Evolutionary conservation across 2,329 filamentous ascomycete genomes (phyloP), one percentile per base, ranked within the genome.

Genomic region (Fusarium sp.): DNA sequence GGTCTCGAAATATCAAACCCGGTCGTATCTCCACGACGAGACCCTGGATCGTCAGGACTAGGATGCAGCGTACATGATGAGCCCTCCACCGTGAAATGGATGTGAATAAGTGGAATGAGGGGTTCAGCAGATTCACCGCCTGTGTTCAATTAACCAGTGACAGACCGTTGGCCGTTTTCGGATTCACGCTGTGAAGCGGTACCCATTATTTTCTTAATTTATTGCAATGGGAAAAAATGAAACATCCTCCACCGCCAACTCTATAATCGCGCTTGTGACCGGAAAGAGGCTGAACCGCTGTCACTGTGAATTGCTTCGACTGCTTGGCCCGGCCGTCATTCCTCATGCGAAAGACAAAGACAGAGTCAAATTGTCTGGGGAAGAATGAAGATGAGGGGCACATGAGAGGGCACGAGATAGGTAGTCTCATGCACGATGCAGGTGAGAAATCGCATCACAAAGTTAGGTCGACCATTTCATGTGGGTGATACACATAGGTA

Each of bases 31-130:
- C 67, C 58, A 72, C 57, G 62, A 51, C 28, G 22, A 68, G 68
- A 74, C 72, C 72, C 72, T 74, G 64, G 68, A 75, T 74, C 72
- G 36, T 47, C 67, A 72, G 45, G 47, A 58, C 45, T 39, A 55
- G 51, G 64, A 59, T 51, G 24, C 28, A 68, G 42, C 45, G 13
- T 52, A 39, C 65, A 42, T 36, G 47, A 52, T 44, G 22, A 58
- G 34, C 28, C 44, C 32, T 61, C 50, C 61, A 58, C 44, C 66
- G 59, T 72, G 57, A 73, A 42, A 55, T 42, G 51, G 34, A 51
- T 55, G 67, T 38, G 55, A 51, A 58, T 30, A 56, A 61, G 71
- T 68, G 71, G 71, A 61, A 56, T 68, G 71, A 69, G 63, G 55
- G 59, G 63, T 74, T 59, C 59, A 60, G n/a, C 15, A 58, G n/a